A percentile compares a stretch with the other conserved stretches of the same genome.
Conservation (phyloP, 2,329 filamentous ascomycete genomes). For the Cordyceps javanica region DNA sequence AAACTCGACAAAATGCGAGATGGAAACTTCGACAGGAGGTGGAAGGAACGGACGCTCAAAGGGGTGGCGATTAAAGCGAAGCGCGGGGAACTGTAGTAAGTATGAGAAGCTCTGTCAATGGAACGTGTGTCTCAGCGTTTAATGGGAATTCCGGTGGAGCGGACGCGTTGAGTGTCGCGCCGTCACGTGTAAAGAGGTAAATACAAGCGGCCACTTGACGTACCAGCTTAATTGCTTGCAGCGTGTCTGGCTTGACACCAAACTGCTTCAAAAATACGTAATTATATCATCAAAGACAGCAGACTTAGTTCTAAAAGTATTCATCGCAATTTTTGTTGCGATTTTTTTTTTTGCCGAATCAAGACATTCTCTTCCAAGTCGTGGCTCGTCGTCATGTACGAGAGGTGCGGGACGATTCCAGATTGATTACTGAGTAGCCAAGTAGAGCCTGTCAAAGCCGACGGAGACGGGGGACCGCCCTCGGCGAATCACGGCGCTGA, state of each 20-base stretch:
- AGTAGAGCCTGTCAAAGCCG: background rate
- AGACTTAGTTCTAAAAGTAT: too few relatives aligned
- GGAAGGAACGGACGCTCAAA: background rate
- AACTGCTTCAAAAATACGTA: too few relatives aligned
- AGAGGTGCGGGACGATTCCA: too few relatives aligned
- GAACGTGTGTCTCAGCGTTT: constrained; percentile 2
- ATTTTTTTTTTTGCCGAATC: too few relatives aligned
- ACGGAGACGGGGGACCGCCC: constrained; percentile 11
- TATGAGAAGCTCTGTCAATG: background rate
- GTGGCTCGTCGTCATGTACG: too few relatives aligned
- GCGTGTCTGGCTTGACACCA: too few relatives aligned
- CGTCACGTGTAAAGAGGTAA: constrained; percentile 24
- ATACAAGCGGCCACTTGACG: background rate
- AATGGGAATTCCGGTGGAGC: constrained; percentile 1
- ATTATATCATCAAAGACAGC: too few relatives aligned
- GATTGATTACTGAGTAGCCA: too few relatives aligned
- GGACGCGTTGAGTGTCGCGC: constrained; percentile 19
- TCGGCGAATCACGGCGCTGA: constrained; percentile 18
- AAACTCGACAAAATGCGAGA: background rate
- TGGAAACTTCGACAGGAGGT: background rate
- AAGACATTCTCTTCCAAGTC: too few relatives aligned
- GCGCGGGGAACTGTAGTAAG: background rate
- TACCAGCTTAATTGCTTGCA: background rate
- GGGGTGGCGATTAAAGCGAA: background rate
- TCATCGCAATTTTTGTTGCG: too few relatives aligned